A percentile compares a stretch with the other conserved stretches of the same genome.
Conservation (phyloP, 306 rosid genomes). For the Gillenia trifoliata region DNA sequence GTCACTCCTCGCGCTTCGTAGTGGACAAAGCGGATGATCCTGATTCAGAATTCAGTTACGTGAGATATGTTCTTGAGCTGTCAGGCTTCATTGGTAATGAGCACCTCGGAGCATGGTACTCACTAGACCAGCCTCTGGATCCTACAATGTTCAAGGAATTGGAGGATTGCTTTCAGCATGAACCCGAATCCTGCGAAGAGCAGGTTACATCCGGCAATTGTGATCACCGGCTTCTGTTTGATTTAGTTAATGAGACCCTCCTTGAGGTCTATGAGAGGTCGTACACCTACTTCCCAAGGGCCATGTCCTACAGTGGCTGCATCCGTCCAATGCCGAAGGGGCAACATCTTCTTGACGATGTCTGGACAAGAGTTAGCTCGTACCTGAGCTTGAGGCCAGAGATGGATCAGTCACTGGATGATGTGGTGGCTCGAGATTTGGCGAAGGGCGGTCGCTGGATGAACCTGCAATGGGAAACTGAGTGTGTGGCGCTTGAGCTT, state of each 20-base stretch:
- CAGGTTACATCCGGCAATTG: conserved; percentile 10
- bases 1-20: conserved; percentile 13
- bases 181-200: conserved; percentile 30
- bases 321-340: conserved; percentile 54
- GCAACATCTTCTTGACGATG: conserved; percentile 46
- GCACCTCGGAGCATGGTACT: conserved; percentile 32
- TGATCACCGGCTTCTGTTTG: conserved; percentile 58
- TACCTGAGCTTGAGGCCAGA: conserved; percentile 63
- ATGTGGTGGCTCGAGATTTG: conserved; percentile 62
- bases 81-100: conserved; percentile 55
- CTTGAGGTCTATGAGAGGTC: conserved; percentile 50
- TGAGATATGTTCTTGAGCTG: conserved; percentile 51
- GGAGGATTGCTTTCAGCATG: conserved; percentile 31
- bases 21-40: conserved; percentile 22
- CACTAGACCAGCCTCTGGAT: conserved; percentile 48
- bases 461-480: conserved; percentile 68
- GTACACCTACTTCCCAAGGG: conserved; percentile 52
- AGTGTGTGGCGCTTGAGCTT: conserved; percentile 58
- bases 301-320: conserved; percentile 37
- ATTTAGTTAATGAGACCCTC: conserved; percentile 60
- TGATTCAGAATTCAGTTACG: conserved; percentile 47
- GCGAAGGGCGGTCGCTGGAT: conserved; percentile 58
- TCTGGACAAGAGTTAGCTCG: conserved; percentile 37
- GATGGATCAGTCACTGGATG: conserved; percentile 70
- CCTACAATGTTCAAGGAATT: conserved; percentile 43